These are phyloP conservation scores for Fagus sylvatica DNA, from an alignment of 306 rosid genomes.

Conservation along the genomic window DNA sequence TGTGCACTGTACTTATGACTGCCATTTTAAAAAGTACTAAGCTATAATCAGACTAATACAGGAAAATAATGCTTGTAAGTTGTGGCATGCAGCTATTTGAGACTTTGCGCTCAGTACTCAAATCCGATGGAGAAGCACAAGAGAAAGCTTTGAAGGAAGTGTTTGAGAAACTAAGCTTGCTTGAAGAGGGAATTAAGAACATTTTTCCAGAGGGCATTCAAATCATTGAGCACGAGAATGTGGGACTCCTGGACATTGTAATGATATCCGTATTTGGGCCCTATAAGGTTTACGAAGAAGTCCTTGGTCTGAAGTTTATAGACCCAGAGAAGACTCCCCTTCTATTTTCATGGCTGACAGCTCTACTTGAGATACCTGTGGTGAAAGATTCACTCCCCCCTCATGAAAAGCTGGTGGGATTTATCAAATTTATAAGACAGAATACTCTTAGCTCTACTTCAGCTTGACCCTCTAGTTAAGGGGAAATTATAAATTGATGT, in stretches of 20 bases:
- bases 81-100: slow-evolving; percentile 25
- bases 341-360: slow-evolving; percentile 28
- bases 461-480: background rate
- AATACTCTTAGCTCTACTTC: slow-evolving; percentile 15
- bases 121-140: slow-evolving; percentile 24
- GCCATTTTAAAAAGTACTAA: too few species aligned
- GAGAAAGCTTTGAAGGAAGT: slow-evolving; percentile 20
- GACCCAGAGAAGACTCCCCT: slow-evolving; percentile 36
- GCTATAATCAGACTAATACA: too few species aligned
- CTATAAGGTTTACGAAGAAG: slow-evolving; percentile 23
- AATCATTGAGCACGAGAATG: background rate
- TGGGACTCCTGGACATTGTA: slow-evolving; percentile 28
- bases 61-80: too few species aligned
- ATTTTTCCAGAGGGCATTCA: background rate
- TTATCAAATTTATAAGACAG: slow-evolving; percentile 11
- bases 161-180: background rate
- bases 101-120: background rate
- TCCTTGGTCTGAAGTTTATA: slow-evolving; percentile 22
- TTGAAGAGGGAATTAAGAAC: slow-evolving; percentile 30
- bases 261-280: slow-evolving; percentile 12
- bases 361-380: slow-evolving; percentile 11
- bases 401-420: slow-evolving; percentile 19
- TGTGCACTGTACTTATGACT: too few species aligned
- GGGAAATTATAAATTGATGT: too few species aligned
- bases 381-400: slow-evolving; percentile 29